phyloP scores from a whole-genome alignment of 208 protist species.

The Vickermania ingenoplastis region DNA sequence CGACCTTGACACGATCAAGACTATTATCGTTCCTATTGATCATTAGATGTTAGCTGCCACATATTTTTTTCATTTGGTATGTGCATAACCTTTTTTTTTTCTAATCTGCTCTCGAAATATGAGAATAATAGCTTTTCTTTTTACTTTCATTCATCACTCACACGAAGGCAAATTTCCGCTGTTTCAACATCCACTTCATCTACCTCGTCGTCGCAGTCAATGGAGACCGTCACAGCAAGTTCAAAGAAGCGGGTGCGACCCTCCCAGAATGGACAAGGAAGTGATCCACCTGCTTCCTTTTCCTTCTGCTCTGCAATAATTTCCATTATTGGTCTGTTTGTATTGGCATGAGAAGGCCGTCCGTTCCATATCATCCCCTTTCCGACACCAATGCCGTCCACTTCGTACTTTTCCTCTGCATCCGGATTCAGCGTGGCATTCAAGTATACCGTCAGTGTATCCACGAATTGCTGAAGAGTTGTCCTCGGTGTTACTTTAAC shows the following conservation, averaged over 20 bases:
- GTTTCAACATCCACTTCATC: conserved; percentile 82
- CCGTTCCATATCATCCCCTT: conserved; percentile 83
- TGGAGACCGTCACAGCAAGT: conserved; percentile 50
- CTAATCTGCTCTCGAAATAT: neutral
- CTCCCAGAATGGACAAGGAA: conserved; percentile 61
- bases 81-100: neutral
- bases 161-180: conserved; percentile 47
- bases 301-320: conserved; percentile 77
- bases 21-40: too few relatives aligned
- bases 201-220: conserved; percentile 62
- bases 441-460: conserved; percentile 34
- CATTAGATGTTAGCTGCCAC: neutral
- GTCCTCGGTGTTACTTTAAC: conserved; percentile 48
- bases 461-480: conserved; percentile 60
- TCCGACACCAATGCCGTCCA: conserved; percentile 72
- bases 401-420: conserved; percentile 38
- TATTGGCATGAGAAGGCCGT: conserved; percentile 52
- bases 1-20: too few relatives aligned
- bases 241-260: conserved; percentile 73
- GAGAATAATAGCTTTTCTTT: neutral
- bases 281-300: conserved; percentile 30
- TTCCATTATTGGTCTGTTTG: conserved; percentile 62
- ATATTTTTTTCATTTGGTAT: neutral
- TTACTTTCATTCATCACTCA: neutral
- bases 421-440: conserved; percentile 32